Evolutionary conservation across 2,329 filamentous ascomycete genomes (phyloP), one percentile per base, ranked within the genome.

Genomic region (Neocatenulostroma microsporum): DNA sequence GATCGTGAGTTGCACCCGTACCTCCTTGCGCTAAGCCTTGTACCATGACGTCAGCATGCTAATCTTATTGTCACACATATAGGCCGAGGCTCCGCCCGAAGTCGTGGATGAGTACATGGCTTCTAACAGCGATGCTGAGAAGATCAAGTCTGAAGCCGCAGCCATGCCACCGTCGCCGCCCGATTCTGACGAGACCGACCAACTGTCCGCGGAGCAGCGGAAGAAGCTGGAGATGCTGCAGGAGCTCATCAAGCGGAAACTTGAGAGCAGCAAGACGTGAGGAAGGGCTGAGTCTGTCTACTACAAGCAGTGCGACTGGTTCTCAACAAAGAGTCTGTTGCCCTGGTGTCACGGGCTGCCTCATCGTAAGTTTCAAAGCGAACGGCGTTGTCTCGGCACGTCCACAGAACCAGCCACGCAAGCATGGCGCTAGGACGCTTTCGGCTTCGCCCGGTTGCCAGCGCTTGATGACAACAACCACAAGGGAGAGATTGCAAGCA

Each of bases 1-100:
- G 45, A 66, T 82, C 46, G 79, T 83, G 66, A 67, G 78, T 72
- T 45, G 39, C 15, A 21, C 21, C 27, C 3, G 34, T 31, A 37
- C 34, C 39, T 37, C 45, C 42, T 41, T 36, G 41, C 4, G 36
- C 45, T 38, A 40, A 42, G 36, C 19, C 40, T 40, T 25, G 23
- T 21, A 19, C 14, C 21, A 48, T 48, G 45, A 50, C 42, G 41
- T 54, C 43, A 47, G 44, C 34, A 47, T 48, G 40, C 51, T 55
- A 48, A 56, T 44, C 28, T 37, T 12, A 21, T 18, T n/a, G 15
- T 49, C 42, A 31, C 44, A 42, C 24, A 15, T 28, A 36, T 36
- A 67, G 64, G 54, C 58, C 38, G 59, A 67, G 54, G 66, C 66
- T 30, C 61, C 65, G 17, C 43, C 53, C n/a, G 53, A 57, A 34